Evolutionary conservation across 495 filamentous ascomycete genomes (phyloP), one percentile per base, ranked within the genome.

Genomic region (Penicillium ochrochloron): DNA sequence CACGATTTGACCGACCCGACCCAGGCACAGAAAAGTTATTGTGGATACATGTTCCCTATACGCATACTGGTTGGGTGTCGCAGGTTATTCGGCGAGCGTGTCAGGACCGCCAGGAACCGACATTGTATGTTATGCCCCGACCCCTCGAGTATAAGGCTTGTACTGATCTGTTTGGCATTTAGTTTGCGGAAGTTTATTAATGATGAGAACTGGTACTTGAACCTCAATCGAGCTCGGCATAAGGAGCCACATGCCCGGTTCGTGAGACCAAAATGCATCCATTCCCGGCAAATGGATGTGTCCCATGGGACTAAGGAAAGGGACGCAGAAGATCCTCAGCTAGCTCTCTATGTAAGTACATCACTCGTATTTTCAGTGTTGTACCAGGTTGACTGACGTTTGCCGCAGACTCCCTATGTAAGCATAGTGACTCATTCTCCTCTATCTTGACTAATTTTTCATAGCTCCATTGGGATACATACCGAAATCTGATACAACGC

Each of bases 391-490:
- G 8, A 34, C 60, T 62, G 25, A 62, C 29, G 4, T 33, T 0
- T 10, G 17, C 14, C 17, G 15, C 55, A 73, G 70, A 37, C 66
- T 17, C 70, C 69, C n/a, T 75, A 74, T 27, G 73, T 76, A 63
- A 48, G 70, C 65, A n/a, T 19, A 0, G 2, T 44, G 8, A 0
- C 3, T 5, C 8, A 7, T 15, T 10, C 8, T 25, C 2, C 29
- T n/a, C 11, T 33, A 58, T 15, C 12, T 7, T 11, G 17, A 57
- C 58, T 73, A 55, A 72, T 52, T 7, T 19, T 33, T 75, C 76
- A 0, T 84, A 89, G 74, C 82, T 91, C 1, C 88, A 91, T 65
- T 90, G 86, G 73, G 88, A 91, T 63, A 88, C 84, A 0, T 91
- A 89, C 68, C 74, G 76, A 35, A 85, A 83, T 61, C 76, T 90